Base-by-base conservation (phyloP, 768 basidiomycete species). In the Tricholoma sp. region DNA sequence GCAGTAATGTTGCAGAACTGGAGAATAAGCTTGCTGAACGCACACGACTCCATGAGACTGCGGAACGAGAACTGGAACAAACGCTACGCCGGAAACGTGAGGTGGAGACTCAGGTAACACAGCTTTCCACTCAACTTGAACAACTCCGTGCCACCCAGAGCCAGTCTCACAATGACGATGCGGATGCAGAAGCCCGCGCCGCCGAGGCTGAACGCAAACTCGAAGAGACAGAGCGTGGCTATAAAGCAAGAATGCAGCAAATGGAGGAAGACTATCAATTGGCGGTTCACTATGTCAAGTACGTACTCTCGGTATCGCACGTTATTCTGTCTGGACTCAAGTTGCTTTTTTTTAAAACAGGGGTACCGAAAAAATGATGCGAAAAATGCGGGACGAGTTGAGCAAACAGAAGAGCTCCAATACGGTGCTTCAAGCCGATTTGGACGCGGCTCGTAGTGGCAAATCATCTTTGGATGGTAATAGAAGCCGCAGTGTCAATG, bases 221-320 rank as follows among this genome's bases (percentile, higher is more conserved):
- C 57, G 86, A 85, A 52, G 90, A 92, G 68, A 84, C 85, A 27
- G 92, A 94, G 68, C 79, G 81, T 57, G 80, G 76, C 60, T 91
- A 93, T 71, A 89, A 89, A 71, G 77, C 83, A 21, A 84, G 89
- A 56, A 81, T 95, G 74, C 83, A 86, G 64, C 90, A 94, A 69
- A 84, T 98, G 72, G 95, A 98, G 72, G 85, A 90, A 49, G 96
- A 98, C 66, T 98, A 99, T 71, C 90, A 94, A 66, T 84, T 95
- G 52, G 96, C 97, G 12, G 95, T 98, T 55, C 90, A 94, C 68
- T 98, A 97, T 73, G 94, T 98, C 64, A 98, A 98, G 91, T 92
- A 70, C 76, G 87, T 74, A 61, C 51, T 8, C 50, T 59, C 52
- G 56, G 55, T 52, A 50, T 53, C 56, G 57, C 61, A 10, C 22